Evolutionary conservation across 2,329 filamentous ascomycete species (phyloP).

Genomic region (Orbilia ellipsospora): DNA sequence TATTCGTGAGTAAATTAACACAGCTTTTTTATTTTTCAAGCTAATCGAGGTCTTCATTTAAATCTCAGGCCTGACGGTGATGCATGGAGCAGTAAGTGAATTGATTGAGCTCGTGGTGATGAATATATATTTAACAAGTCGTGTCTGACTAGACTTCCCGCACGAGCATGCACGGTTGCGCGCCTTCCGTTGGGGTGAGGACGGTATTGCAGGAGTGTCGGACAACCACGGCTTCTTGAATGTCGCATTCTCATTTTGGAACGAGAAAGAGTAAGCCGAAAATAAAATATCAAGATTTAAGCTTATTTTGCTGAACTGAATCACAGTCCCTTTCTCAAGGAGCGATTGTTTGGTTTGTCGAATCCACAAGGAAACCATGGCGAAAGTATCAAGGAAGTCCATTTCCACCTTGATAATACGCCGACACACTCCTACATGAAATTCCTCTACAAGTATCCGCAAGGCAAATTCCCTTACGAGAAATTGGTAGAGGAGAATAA

Average conservation of each 20-base stretch:
- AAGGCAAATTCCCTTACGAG: constrained; percentile 90
- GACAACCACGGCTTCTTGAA: constrained; percentile 81
- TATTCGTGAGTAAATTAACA: constrained; percentile 73
- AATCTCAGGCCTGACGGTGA: constrained; percentile 77
- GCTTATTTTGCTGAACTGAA: constrained; percentile 36
- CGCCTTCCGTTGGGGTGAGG: constrained; percentile 94
- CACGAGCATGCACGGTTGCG: constrained; percentile 91
- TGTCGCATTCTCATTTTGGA: constrained; percentile 97
- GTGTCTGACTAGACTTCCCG: constrained; percentile 76
- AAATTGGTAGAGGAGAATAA: constrained; percentile 87
- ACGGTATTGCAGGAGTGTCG: constrained; percentile 93
- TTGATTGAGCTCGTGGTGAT: neutral
- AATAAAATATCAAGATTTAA: neutral
- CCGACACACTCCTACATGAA: constrained; percentile 99
- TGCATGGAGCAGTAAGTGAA: constrained; percentile 87
- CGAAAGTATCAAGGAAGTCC: constrained; percentile 94
- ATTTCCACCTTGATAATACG: constrained; percentile 96
- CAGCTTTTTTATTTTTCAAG: neutral
- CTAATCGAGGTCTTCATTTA: neutral
- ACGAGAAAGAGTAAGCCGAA: constrained; percentile 83
- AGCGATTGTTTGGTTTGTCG: constrained; percentile 91
- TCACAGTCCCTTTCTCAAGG: constrained; percentile 86
- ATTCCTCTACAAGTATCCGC: constrained; percentile 96
- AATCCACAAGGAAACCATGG: constrained; percentile 98
- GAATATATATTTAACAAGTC: too few species aligned